These are phyloP conservation scores for Neonectria faginata DNA, from an alignment of 2,329 filamentous ascomycete species.

Conservation along the genomic window DNA sequence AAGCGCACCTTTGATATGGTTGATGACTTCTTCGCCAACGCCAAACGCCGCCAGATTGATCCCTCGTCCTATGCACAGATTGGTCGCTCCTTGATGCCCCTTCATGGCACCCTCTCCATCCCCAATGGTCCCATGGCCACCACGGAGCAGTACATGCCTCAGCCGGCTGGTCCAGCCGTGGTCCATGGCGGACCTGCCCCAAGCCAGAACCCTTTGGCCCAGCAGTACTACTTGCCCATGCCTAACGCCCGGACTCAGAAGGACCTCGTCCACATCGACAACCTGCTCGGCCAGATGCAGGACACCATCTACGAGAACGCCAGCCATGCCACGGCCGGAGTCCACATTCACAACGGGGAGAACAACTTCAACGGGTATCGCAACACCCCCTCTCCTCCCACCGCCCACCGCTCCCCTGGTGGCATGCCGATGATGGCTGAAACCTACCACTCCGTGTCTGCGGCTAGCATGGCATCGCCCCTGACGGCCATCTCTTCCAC, in stretches of 20 bases:
- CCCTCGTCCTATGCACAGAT: constrained; percentile 91
- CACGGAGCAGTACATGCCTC: constrained; percentile 66
- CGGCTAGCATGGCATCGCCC: constrained; percentile 71
- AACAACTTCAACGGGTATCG: constrained; percentile 70
- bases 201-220: constrained; percentile 67
- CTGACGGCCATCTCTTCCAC: constrained; percentile 69
- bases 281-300: constrained; percentile 95
- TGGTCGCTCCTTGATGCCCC: constrained; percentile 85
- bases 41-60: constrained; percentile 92
- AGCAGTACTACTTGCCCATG: constrained; percentile 90
- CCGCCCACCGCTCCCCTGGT: constrained; percentile 53
- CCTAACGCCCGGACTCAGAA: constrained; percentile 91
- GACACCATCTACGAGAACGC: constrained; percentile 95
- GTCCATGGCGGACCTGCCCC: constrained; percentile 68
- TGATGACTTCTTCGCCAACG: constrained; percentile 93
- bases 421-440: constrained; percentile 52
- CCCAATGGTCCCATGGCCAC: constrained; percentile 62
- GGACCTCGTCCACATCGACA: constrained; percentile 93
- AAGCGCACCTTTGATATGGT: constrained; percentile 90
- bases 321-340: constrained; percentile 81
- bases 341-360: constrained; percentile 80
- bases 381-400: constrained; percentile 65
- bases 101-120: constrained; percentile 78
- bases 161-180: constrained; percentile 55
- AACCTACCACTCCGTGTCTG: constrained; percentile 57